Base-by-base conservation (phyloP, 2,329 filamentous ascomycete genomes). In the Xenoacremonium recifei region DNA sequence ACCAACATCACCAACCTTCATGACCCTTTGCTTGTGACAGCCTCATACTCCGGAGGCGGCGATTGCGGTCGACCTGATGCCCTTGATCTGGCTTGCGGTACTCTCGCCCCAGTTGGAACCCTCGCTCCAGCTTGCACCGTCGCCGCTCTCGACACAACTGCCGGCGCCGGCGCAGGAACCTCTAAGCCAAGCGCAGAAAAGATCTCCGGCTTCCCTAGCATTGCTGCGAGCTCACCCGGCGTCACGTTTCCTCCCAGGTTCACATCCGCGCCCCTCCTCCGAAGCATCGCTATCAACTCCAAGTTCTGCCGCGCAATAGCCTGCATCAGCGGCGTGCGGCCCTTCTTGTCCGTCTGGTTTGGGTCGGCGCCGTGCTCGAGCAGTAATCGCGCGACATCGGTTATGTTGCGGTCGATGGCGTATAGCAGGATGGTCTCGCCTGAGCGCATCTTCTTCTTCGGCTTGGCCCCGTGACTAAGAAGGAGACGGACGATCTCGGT, bases 361-460 rank as follows among this genome's bases (percentile, higher is more conserved):
- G 58, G 44, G 27, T 67, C 57, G 1, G 64, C 64, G 4, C 64
- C 66, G 17, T 60, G 48, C 27, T 59, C 47, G 1, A 69, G 45
- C 10, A 68, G 50, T 10, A 56, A 34, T 31, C 45, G 48, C 0
- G 44, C 57, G 16, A 58, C 53, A 3, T 60, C 61, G 4, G 23
- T 27, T 19, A 27, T 48, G 1, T 51, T 53, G 0, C 49, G 45
- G 9, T 60, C 55, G 3, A 68, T 52, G 5, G 62, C 59, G 18
- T 66, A 57, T 1, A 61, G 45, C 0, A 68, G 50, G 6, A 60
- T 47, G 0, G 63, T 63, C 41, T 64, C 58, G 13, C 61, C 61
- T 6, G 43, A 42, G 11, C 39, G 45, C 59, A 62, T 62, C 38
- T 48, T 56, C 23, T 48, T 51, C 27, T 55, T 54, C 0, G 51